phyloP scores from a whole-genome alignment of 495 filamentous ascomycete genomes.

The Chaetomium cochliodes region DNA sequence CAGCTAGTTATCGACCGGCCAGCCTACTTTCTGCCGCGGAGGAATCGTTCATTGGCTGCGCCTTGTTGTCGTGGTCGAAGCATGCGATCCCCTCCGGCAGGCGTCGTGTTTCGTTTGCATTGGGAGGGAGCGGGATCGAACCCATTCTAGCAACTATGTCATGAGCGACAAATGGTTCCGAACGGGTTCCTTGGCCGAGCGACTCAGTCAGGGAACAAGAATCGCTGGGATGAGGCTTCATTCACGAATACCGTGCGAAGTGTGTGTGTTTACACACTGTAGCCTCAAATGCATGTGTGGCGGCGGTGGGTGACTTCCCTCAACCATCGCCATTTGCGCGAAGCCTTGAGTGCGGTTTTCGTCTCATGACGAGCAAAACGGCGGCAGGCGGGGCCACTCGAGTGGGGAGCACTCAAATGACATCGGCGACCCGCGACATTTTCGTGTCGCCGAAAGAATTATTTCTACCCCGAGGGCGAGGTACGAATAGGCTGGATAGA shows the following conservation, averaged over 20 bases:
- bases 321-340: not conserved
- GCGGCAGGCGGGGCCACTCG: slow-evolving; percentile 15
- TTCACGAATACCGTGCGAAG: slow-evolving; percentile 8
- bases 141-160: not conserved
- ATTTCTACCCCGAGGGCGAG: no score
- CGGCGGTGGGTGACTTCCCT: slow-evolving; percentile 6
- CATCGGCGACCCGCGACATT: slow-evolving; percentile 15
- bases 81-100: not conserved
- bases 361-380: slow-evolving; percentile 19
- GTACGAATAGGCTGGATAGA: not conserved
- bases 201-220: no score
- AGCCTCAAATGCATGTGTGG: not conserved
- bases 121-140: no score
- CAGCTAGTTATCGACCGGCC: not conserved
- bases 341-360: slow-evolving; percentile 6
- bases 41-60: not conserved
- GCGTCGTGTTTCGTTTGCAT: no score
- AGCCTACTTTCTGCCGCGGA: not conserved
- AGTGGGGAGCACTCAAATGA: slow-evolving; percentile 19
- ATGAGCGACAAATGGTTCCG: not conserved
- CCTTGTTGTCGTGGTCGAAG: not conserved
- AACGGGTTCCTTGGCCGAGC: not conserved
- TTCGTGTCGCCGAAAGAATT: not conserved
- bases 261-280: not conserved
- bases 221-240: slow-evolving; percentile 14